Base-by-base conservation (phyloP, 2,329 filamentous ascomycete species). In the Orbilia javanica region DNA sequence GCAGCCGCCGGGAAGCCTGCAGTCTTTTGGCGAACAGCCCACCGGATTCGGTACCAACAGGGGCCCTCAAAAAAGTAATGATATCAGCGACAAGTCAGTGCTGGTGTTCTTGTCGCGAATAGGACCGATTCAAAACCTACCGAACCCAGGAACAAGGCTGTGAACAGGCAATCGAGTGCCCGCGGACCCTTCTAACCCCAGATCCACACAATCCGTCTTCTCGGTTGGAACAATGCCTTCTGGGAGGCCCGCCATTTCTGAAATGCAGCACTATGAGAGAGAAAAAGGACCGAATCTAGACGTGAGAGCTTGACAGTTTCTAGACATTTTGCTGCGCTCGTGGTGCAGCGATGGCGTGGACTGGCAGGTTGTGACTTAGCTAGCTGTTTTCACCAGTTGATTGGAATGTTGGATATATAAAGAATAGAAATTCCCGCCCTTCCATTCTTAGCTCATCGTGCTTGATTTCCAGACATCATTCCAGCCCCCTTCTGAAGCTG, bases 401-500 rank as follows among this genome's bases (percentile, higher is more conserved):
- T 48, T 66, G 69, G 69, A 73, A 73, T 73, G 69, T 39, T 65
- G 39, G 39, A 55, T 29, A 73, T 57, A 66, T 57, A 73, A 50
- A 53, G 46, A 64, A 42, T 27, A 27, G 22, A 39, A 73, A 66
- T 73, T 62, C 57, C 62, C 69, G 69, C 27, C 52, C 69, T 73
- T 50, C 39, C 60, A 66, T 66, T 73, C 69, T 73, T 39, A 44
- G 44, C 27, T 18, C 50, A 36, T 73, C 60, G 48, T 57, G 60
- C 69, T 48, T 29, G 27, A 22, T 60, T 25, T 13, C n/a, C 27
- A 31, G 20, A 29, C n/a, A 25, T 22, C 60, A 65, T 65, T 65
- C 69, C 68, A 25, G 20, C n/a, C 36, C 50, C 46, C 31, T 15
- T 22, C 50, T n/a, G 31, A 25, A 27, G 10, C 22, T 46, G n/a